Evolutionary conservation across 2,329 filamentous ascomycete species (phyloP), one percentile per base, ranked within the genome.

Genomic region (Scedosporium dehoogii): DNA sequence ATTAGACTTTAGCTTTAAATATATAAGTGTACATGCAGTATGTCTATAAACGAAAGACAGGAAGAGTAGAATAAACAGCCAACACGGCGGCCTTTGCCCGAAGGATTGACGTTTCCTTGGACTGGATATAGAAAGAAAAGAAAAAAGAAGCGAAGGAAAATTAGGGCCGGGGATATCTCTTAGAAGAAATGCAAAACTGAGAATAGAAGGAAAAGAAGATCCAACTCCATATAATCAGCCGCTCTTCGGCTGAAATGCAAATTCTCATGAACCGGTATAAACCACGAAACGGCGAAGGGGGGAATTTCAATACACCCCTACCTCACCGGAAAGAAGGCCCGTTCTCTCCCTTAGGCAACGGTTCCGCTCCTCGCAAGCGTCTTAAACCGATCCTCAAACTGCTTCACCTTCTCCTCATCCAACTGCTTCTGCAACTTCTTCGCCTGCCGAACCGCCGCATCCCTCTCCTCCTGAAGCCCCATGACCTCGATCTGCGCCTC

Each of bases 401-500:
- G 75, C 70, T 82, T 82, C 66, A 85, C 78, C 68, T 83, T 82
- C 74, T 90, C 86, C 63, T 80, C 78, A 64, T 85, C 80, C 64
- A 93, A 83, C 66, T 85, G 78, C 62, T 80, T 81, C 71, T 92
- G 87, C 59, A 94, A 79, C 69, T 79, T 82, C 68, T 84, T 81
- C 63, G 90, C 92, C 73, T 89, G 83, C 59, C 85, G 83, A 68
- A 90, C 83, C 23, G 90, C 89, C 67, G 87, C 85, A 70, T 94
- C 90, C 68, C 85, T 82, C 73, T 89, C 85, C 67, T 85, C 84
- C 73, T 92, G 90, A 58, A 96, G 79, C 71, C 91, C 88, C 69
- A 89, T 85, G 56, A 94, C 90, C 74, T 92, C 89, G 66, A 93
- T 89, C 76, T 94, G 90, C 27, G 90, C 88, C 68, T 81, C 79